Evolutionary conservation across 2,329 filamentous ascomycete species (phyloP), one percentile per base, ranked within the genome.

Genomic region (Thielaviopsis populi): DNA sequence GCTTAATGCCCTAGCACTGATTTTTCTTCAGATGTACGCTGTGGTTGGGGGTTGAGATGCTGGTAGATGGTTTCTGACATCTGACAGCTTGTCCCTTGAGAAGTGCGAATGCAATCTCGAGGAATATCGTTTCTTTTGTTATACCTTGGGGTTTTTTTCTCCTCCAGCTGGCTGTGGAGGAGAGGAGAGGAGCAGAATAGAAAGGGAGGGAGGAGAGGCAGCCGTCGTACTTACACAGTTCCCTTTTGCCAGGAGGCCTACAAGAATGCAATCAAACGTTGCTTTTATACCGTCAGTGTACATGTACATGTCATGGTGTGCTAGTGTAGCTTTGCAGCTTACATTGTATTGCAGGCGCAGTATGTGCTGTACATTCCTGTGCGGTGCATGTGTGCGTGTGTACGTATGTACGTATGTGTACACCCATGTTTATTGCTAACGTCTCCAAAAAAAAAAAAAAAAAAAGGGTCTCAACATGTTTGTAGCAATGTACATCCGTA

Each of bases 241-340:
- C 53, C n/a, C n/a, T 27, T 56, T 30, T n/a, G n/a, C 17, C 8
- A 56, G 53, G 53, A 37, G 15, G 17, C 53, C n/a, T 17, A 8
- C 1, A 22, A 56, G 24, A 56, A 56, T 56, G 53, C 27, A 56
- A 33, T 56, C 53, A 56, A 56, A 56, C 53, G 53, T 56, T 56
- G 27, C 53, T 37, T 56, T 56, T 33, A n/a, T 19, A 1, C 7
- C n/a, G 30, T 1, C 30, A 11, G 53, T 17, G 13, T n/a, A 4
- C 4, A 3, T 19, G n/a, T 46, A 4, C 42, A 19, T 11, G 15
- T 1, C 41, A 42, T 46, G 33, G 8, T 10, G 5, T 8, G 33
- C 33, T 46, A 10, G n/a, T 46, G 42, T 15, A 46, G 15, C 13
- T 46, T 46, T 46, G 42, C 42, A 46, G 15, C 13, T 46, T 37